Base-by-base conservation (phyloP, 257 asterid genomes). In the Ballota nigra region DNA sequence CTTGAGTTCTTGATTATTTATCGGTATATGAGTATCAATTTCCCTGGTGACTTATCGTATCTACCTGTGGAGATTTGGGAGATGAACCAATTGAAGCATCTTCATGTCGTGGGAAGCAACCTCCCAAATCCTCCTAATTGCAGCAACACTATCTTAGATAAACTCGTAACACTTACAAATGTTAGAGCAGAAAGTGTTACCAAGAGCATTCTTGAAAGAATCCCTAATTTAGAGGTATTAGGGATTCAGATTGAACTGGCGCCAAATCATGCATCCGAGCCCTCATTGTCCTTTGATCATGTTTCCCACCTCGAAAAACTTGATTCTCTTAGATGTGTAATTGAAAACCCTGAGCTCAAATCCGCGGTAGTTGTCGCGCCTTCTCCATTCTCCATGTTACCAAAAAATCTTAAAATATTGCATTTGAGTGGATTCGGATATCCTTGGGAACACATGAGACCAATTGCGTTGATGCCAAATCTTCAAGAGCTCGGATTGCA, bases 1-100 rank as follows among this genome's bases (percentile, higher is more conserved):
- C 72, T 76, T 34, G 41, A 69, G 4, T 34, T 4, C 43, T 36
- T 36, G 12, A 7, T 36, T 9, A 36, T 36, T 9, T 5, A 8
- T 2, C 43, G 22, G 13, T 8, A 26, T 52, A 4, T 2, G 15
- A 38, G 55, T 45, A 36, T 57, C 16, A 29, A 16, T 10, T 49
- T 45, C 23, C 7, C 8, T 16, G 36, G 18, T 8, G 10, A 36
- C 43, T 36, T 9, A 9, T 36, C 43, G 3, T 36, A 9, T 36
- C 43, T 36, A 6, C 61, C 43, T 36, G 12, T 8, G 9, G 24
- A 61, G 24, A 53, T 69, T 1, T 69, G 71, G 71, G 31, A 69
- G 20, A 9, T 75, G 71, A 4, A 40, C 23, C 10, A 75, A 62
- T 16, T 75, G 8, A 59, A 22, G 33, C 70, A 75, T 67, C 70